These are phyloP conservation scores for Podosphaera fusca DNA, from an alignment of 2,329 filamentous ascomycete genomes.

Conservation along the genomic window DNA sequence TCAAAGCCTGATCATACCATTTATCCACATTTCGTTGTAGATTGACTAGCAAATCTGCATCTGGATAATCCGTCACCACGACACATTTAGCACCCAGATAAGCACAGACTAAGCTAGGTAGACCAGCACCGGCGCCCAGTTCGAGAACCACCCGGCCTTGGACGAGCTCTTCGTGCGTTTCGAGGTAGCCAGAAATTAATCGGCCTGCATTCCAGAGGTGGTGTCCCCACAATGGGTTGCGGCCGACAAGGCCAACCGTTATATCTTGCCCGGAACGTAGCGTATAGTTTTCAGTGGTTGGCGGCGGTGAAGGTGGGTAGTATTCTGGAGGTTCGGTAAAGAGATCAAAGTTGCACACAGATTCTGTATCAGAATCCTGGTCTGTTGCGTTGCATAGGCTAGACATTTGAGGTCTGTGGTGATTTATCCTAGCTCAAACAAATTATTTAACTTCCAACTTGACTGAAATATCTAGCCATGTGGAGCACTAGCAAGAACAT, in stretches of 20 bases:
- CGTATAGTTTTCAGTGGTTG: constrained; percentile 49
- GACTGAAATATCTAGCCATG: too few species aligned
- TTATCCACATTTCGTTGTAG: constrained; percentile 49
- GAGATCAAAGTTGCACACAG: constrained; percentile 21
- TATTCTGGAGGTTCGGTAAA: constrained; percentile 67
- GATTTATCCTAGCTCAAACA: neutral
- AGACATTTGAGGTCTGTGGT: neutral
- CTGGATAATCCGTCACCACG: constrained; percentile 76
- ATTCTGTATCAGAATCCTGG: constrained; percentile 6
- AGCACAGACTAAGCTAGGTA: constrained; percentile 60
- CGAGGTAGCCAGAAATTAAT: constrained; percentile 55
- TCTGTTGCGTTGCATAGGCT: constrained; percentile 1
- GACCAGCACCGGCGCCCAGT: constrained; percentile 67
- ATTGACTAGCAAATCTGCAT: constrained; percentile 59
- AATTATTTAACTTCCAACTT: too few species aligned
- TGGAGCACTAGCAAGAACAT: too few species aligned
- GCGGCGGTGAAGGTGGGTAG: constrained; percentile 53
- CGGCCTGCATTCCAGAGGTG: constrained; percentile 78
- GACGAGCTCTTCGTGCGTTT: constrained; percentile 43
- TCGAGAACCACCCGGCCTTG: constrained; percentile 52
- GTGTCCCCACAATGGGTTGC: constrained; percentile 76
- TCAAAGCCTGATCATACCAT: constrained; percentile 23
- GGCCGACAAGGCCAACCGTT: constrained; percentile 59
- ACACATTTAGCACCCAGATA: constrained; percentile 45
- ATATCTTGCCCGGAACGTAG: constrained; percentile 33